Conservation (phyloP, 371 early-diverging fungal species). For the Haplosporangium sp. region DNA sequence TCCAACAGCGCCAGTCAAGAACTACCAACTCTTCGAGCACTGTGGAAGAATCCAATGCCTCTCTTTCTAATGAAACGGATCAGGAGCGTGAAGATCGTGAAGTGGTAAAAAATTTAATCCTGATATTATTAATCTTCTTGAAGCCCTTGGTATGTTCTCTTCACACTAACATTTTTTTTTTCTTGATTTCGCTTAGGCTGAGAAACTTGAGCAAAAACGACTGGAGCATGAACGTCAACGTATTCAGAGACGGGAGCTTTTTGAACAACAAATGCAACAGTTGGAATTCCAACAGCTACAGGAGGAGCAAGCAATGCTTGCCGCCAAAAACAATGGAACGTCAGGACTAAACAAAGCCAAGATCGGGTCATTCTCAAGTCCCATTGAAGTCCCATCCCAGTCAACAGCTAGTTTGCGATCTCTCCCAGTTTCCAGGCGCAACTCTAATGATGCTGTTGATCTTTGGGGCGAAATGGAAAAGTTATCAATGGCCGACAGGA, state of each 20-base stretch:
- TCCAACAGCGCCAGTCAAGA: slow-evolving; percentile 27
- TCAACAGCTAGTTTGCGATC: slow-evolving; percentile 28
- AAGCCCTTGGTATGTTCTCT: neutral
- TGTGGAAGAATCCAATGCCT: neutral
- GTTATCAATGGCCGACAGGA: too few species aligned
- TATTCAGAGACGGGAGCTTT: slow-evolving; percentile 51
- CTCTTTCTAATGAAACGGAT: slow-evolving; percentile 18
- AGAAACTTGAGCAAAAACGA: slow-evolving; percentile 57
- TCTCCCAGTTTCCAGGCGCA: slow-evolving; percentile 59
- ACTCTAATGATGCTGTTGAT: slow-evolving; percentile 60
- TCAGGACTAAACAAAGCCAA: neutral
- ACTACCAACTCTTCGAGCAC: slow-evolving; percentile 18
- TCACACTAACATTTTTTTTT: neutral
- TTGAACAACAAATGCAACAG: slow-evolving; percentile 60
- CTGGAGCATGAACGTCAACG: slow-evolving; percentile 59
- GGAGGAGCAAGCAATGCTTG: slow-evolving; percentile 58
- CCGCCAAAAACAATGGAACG: slow-evolving; percentile 28
- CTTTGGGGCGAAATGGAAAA: slow-evolving; percentile 55
- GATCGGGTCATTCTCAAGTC: too few species aligned
- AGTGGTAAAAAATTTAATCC: slow-evolving; percentile 26
- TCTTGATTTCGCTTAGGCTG: slow-evolving; percentile 25
- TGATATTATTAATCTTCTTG: neutral
- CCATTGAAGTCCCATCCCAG: slow-evolving; percentile 8
- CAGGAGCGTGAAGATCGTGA: slow-evolving; percentile 45
- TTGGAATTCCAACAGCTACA: slow-evolving; percentile 56